Percentiles rank a stretch among this genome's conserved stretches.
These are phyloP conservation scores for Triglochin maritima DNA, from an alignment of 106 monocot genomes.

Conservation along the genomic window DNA sequence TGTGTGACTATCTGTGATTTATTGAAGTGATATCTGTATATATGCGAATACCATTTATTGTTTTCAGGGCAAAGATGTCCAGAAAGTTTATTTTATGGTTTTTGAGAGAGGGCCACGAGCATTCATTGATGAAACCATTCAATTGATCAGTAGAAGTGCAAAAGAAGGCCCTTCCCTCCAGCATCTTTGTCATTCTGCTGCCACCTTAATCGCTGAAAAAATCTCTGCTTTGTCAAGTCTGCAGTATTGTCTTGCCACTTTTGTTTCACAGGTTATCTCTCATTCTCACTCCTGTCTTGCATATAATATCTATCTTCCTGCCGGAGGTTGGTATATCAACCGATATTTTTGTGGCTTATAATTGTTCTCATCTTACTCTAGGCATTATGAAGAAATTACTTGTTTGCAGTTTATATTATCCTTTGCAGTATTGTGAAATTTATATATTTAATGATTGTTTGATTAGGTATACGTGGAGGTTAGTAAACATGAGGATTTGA, in stretches of 20 bases:
- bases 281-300: background rate
- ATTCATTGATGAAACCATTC: slow-evolving; percentile 42
- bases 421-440: too few species aligned
- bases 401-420: too few species aligned
- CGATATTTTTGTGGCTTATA: too few species aligned
- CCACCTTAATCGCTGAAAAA: slow-evolving; percentile 47
- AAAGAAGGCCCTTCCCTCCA: slow-evolving; percentile 40
- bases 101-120: slow-evolving; percentile 85
- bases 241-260: slow-evolving; percentile 46
- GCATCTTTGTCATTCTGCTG: slow-evolving; percentile 46
- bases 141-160: slow-evolving; percentile 34
- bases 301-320: too few species aligned
- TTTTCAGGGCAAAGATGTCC: slow-evolving; percentile 54
- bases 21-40: too few species aligned
- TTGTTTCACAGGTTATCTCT: slow-evolving; percentile 22
- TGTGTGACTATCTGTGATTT: too few species aligned
- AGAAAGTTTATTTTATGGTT: slow-evolving; percentile 78
- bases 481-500: slow-evolving; percentile 33
- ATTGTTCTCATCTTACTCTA: too few species aligned
- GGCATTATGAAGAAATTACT: too few species aligned
- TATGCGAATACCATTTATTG: background rate
- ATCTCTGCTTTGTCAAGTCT: slow-evolving; percentile 50
- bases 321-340: too few species aligned
- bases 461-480: slow-evolving; percentile 71
- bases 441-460: slow-evolving; percentile 3